Conservation (phyloP, 2,329 filamentous ascomycete species). For the Mollisia scopiformis region DNA sequence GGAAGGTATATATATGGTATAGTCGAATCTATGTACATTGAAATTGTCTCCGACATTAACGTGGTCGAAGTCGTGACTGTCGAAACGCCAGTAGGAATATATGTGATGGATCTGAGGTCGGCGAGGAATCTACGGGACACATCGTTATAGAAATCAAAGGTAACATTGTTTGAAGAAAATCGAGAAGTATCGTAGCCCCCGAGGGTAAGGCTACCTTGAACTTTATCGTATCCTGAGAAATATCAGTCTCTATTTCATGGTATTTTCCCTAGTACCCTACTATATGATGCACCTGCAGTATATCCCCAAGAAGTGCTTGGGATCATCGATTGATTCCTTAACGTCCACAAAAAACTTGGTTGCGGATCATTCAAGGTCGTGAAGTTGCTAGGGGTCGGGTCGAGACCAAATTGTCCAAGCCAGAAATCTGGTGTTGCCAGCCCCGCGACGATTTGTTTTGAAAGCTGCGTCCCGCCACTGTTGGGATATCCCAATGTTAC, state of each 20-base stretch:
- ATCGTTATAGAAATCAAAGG: slow-evolving; percentile 42
- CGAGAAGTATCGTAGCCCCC: slow-evolving; percentile 44
- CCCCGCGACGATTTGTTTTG: slow-evolving; percentile 20
- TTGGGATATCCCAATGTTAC: slow-evolving; percentile 24
- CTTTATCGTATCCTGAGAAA: slow-evolving; percentile 29
- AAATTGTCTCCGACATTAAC: background rate
- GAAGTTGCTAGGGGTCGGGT: slow-evolving; percentile 42
- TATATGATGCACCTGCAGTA: slow-evolving; percentile 44
- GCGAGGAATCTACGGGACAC: slow-evolving; percentile 41
- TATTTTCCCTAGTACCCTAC: slow-evolving; percentile 28
- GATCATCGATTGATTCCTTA: slow-evolving; percentile 40
- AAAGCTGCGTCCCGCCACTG: slow-evolving; percentile 27
- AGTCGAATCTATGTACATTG: slow-evolving; percentile 39
- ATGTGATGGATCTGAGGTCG: slow-evolving; percentile 35
- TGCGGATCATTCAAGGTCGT: slow-evolving; percentile 39
- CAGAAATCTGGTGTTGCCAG: slow-evolving; percentile 24
- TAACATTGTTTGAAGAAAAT: slow-evolving; percentile 40
- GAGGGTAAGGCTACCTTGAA: slow-evolving; percentile 42
- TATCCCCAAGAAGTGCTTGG: slow-evolving; percentile 46
- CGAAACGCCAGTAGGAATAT: slow-evolving; percentile 37
- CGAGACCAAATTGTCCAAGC: slow-evolving; percentile 43
- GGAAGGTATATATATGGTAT: slow-evolving; percentile 44
- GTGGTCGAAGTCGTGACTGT: background rate
- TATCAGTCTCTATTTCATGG: background rate
- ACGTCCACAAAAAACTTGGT: slow-evolving; percentile 39